Evolutionary conservation across 129 eudicot genomes (phyloP).

Genomic region (Centella asiatica): DNA sequence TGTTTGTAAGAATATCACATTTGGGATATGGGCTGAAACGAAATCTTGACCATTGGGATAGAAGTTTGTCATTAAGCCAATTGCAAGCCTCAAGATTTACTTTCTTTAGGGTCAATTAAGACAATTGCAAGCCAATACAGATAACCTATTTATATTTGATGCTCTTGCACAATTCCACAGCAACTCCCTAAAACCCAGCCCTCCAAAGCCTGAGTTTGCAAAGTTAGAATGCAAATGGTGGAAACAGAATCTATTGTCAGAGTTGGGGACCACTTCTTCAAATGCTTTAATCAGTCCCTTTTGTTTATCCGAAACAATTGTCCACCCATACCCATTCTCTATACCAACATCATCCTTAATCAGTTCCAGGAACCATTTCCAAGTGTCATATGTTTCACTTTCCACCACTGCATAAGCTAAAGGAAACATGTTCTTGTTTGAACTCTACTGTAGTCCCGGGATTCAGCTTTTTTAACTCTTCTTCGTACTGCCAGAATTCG

Average conservation of each 20-base stretch:
- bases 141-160: too few relatives aligned
- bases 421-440: neutral
- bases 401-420: neutral
- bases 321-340: neutral
- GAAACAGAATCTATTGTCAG: neutral
- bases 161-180: neutral
- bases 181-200: neutral
- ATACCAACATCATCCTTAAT: neutral
- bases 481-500: too few relatives aligned
- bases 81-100: too few relatives aligned
- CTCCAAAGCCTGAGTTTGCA: neutral
- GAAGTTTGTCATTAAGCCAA: too few relatives aligned
- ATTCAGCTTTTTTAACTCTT: too few relatives aligned
- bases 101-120: too few relatives aligned
- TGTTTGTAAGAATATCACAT: too few relatives aligned
- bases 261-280: conserved; percentile 4
- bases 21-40: too few relatives aligned
- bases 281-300: conserved; percentile 12
- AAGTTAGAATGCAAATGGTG: neutral
- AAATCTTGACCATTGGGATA: too few relatives aligned
- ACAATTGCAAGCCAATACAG: too few relatives aligned
- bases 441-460: neutral
- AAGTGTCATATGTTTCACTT: neutral
- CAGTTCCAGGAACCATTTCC: neutral
- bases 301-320: neutral